Evolutionary conservation across 495 filamentous ascomycete genomes (phyloP).

Genomic region (Xylaria curta): DNA sequence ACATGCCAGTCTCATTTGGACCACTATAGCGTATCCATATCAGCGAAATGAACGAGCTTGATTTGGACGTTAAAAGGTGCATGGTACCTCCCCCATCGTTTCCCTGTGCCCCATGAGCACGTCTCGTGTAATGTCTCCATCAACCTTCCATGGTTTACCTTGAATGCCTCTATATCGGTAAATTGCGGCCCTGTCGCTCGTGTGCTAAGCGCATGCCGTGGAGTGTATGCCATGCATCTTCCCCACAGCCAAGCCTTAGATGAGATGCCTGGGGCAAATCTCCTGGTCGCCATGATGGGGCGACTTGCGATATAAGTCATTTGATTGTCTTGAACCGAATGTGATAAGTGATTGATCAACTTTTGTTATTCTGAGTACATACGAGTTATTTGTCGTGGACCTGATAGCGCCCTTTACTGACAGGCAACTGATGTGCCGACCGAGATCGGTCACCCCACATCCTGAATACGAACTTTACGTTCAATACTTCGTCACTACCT

Average conservation of each 20-base stretch:
- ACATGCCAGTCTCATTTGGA: conserved; percentile 49
- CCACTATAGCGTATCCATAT: conserved; percentile 23
- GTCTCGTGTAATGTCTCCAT: conserved; percentile 38
- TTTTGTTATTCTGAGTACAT: neutral
- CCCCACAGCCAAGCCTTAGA: conserved; percentile 10
- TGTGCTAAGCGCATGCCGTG: neutral
- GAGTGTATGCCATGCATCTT: neutral
- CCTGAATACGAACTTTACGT: neutral
- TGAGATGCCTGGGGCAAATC: neutral
- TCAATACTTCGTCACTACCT: neutral
- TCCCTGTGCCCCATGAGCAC: conserved; percentile 37
- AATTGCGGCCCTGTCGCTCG: neutral
- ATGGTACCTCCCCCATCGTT: conserved; percentile 39
- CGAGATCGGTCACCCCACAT: conserved; percentile 5
- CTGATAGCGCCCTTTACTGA: neutral
- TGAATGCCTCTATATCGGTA: conserved; percentile 27
- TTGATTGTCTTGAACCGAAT: neutral
- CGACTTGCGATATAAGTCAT: conserved; percentile 2
- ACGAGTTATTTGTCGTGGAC: neutral
- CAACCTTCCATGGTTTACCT: conserved; percentile 31
- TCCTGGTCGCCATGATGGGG: neutral
- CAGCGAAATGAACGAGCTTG: conserved; percentile 6
- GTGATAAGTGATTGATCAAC: neutral
- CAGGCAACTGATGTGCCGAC: neutral
- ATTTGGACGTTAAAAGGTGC: neutral